Percentiles rank a stretch among this genome's conserved stretches.
Evolutionary conservation across 495 filamentous ascomycete genomes (phyloP).

Genomic region (Thermothielavioides terrestris): DNA sequence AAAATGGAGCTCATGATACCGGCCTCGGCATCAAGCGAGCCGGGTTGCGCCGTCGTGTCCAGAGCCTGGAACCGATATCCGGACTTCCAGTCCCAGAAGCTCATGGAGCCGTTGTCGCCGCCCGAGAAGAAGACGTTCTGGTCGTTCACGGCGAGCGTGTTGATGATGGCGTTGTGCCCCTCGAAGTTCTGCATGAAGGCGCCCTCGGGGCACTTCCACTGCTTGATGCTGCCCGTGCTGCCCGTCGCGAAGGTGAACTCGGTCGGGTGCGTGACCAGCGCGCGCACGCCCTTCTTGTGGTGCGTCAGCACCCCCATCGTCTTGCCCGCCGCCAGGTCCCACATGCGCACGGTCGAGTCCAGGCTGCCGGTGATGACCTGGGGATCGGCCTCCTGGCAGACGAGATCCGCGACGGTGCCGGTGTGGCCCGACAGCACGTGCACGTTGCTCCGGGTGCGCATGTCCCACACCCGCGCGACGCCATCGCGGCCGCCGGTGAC

Average conservation of each 20-base stretch:
- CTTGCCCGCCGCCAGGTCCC: slow-evolving; percentile 95
- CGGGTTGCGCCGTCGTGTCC: slow-evolving; percentile 88
- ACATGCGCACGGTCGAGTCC: slow-evolving; percentile 86
- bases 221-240: slow-evolving; percentile 90
- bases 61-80: slow-evolving; percentile 81
- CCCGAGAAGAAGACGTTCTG: slow-evolving; percentile 94
- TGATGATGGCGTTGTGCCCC: slow-evolving; percentile 92
- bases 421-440: slow-evolving; percentile 89
- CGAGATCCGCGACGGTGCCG: slow-evolving; percentile 76
- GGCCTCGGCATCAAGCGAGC: slow-evolving; percentile 85
- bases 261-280: slow-evolving; percentile 74
- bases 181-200: slow-evolving; percentile 99
- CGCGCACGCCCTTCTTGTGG: slow-evolving; percentile 94
- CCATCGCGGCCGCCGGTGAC: slow-evolving; percentile 94
- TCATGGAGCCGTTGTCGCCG: slow-evolving; percentile 91
- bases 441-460: slow-evolving; percentile 90
- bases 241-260: slow-evolving; percentile 96
- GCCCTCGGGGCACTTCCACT: slow-evolving; percentile 98
- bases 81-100: slow-evolving; percentile 99
- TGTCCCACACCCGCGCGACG: slow-evolving; percentile 94
- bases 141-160: slow-evolving; percentile 86
- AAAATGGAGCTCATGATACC: slow-evolving; percentile 91
- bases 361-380: slow-evolving; percentile 89
- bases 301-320: slow-evolving; percentile 94
- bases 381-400: slow-evolving; percentile 93